These are phyloP conservation scores for Russula abietina DNA, from an alignment of 768 basidiomycete species.

Conservation along the genomic window DNA sequence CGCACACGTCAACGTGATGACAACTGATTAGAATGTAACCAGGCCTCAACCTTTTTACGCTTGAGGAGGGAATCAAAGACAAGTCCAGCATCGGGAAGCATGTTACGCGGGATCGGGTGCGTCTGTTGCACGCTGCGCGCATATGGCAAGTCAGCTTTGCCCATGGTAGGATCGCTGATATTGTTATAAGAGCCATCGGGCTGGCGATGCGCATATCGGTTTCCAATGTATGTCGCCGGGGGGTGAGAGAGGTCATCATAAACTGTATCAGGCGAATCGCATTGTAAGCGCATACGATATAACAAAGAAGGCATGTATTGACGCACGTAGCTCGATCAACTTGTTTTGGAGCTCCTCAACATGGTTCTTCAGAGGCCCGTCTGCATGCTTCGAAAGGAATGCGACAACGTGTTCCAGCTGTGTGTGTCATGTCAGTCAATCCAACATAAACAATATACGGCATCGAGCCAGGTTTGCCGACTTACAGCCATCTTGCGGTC, in stretches of 20 bases:
- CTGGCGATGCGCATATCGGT: slow-evolving; percentile 56
- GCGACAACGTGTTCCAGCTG: slow-evolving; percentile 59
- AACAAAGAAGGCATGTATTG: not conserved
- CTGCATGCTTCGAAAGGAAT: slow-evolving; percentile 48
- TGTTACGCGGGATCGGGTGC: slow-evolving; percentile 57
- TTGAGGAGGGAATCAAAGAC: slow-evolving; percentile 76
- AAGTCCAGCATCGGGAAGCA: slow-evolving; percentile 72
- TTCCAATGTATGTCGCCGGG: slow-evolving; percentile 59
- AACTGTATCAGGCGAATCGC: slow-evolving; percentile 38
- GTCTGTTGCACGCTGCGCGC: slow-evolving; percentile 74
- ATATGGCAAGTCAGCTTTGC: slow-evolving; percentile 74
- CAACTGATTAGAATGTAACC: not conserved
- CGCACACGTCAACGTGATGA: not conserved
- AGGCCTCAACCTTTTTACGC: slow-evolving; percentile 56
- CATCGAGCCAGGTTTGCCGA: not conserved
- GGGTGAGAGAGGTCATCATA: slow-evolving; percentile 83
- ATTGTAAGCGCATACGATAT: not conserved
- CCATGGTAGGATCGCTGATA: slow-evolving; percentile 58
- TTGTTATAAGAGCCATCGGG: slow-evolving; percentile 82
- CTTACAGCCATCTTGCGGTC: slow-evolving; percentile 72
- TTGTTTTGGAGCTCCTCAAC: slow-evolving; percentile 37
- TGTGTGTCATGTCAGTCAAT: slow-evolving; percentile 36
- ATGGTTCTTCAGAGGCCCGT: slow-evolving; percentile 36
- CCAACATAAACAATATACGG: not conserved
- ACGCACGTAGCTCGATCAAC: slow-evolving; percentile 47